Evolutionary conservation across 1,284 basidiomycete genomes (phyloP), one percentile per base, ranked within the genome.

Genomic region (Mycena citricolor): DNA sequence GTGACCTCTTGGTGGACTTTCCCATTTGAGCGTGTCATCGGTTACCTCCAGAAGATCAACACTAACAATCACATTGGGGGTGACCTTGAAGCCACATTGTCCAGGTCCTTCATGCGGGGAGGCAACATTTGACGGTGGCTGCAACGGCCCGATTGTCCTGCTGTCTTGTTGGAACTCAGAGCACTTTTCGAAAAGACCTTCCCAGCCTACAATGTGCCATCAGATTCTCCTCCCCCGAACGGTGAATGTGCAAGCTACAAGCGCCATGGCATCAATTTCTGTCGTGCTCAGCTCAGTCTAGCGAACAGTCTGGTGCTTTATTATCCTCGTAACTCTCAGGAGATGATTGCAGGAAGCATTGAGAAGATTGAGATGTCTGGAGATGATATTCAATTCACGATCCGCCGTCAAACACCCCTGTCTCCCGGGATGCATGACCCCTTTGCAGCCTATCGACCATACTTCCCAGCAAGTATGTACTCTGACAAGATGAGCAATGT

Each of bases 251-350:
- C 57, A 4, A 41, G 53, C 13, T 50, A 44, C 43, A 38, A 14
- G 6, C 28, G 49, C 34, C 30, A 42, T 13, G 56, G 54, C 4
- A 19, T 49, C 7, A 36, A 42, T 4, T 54, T 39, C 32, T 53
- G 52, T 0, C 39, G 41, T 4, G 21, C 44, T 3, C 34, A 32
- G 2, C 52, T 52, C 5, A 54, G 56, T 25, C n/a, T 56, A 4
- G 56, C 55, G 10, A 61, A 59, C 31, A 54, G 57, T 32, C 33
- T 54, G 13, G 35, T 59, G 20, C 23, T 49, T 8, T 49, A 41
- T 32, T 39, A 32, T 12, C 33, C 36, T n/a, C 35, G 41, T 8
- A 7, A 30, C 11, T 23, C 29, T 2, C 14, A 10, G 5, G 12
- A 16, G 13, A 28, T 32, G 4, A 36, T 54, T 30, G 19, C 52